phyloP scores from a whole-genome alignment of 2,329 filamentous ascomycete genomes.

The Bisporella sp. region DNA sequence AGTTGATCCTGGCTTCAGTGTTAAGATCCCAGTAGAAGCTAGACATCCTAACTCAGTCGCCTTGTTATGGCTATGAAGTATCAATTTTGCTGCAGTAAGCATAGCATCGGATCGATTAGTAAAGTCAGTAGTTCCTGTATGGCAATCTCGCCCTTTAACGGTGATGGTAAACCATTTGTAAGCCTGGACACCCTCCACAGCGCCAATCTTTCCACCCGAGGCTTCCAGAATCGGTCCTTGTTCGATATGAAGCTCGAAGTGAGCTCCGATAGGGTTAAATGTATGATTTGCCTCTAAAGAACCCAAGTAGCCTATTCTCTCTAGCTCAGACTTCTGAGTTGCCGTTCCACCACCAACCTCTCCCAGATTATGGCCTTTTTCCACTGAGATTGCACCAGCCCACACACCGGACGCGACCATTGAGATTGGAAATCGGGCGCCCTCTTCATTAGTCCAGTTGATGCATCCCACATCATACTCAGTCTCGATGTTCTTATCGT shows the following conservation, averaged over 20 bases:
- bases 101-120: conserved; percentile 60
- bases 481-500: conserved; percentile 61
- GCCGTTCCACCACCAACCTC: conserved; percentile 55
- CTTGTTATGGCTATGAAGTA: conserved; percentile 56
- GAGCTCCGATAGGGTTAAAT: conserved; percentile 60
- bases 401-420: conserved; percentile 73
- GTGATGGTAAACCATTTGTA: conserved; percentile 68
- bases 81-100: conserved; percentile 60
- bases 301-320: conserved; percentile 67
- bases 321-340: conserved; percentile 61
- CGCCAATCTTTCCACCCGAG: conserved; percentile 54
- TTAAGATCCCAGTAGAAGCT: conserved; percentile 61
- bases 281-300: conserved; percentile 46
- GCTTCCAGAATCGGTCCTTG: conserved; percentile 71
- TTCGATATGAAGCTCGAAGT: conserved; percentile 82
- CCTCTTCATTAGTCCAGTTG: conserved; percentile 52
- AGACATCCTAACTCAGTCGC: conserved; percentile 54
- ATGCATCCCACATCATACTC: conserved; percentile 36
- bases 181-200: conserved; percentile 67
- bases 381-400: conserved; percentile 59
- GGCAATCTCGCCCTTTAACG: conserved; percentile 59
- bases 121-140: conserved; percentile 70
- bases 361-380: conserved; percentile 52
- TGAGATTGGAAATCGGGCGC: conserved; percentile 69
- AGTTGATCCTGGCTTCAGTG: conserved; percentile 57